These are phyloP conservation scores for Kodamaea ohmeri DNA, from an alignment of 1,139 yeast species.

Conservation along the genomic window DNA sequence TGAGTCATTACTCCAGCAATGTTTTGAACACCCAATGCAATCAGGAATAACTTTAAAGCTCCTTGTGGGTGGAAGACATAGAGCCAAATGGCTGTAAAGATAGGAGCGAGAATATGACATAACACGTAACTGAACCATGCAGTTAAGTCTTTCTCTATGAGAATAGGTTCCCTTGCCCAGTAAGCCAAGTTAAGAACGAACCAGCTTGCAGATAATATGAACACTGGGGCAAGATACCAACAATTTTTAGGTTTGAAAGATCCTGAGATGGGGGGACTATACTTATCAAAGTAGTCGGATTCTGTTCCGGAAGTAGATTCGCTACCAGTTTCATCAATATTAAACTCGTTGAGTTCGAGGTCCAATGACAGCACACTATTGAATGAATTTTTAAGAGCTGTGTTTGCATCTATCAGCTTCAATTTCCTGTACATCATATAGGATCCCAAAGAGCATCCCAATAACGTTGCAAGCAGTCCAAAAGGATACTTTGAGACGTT, in stretches of 20 bases:
- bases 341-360: slow-evolving; percentile 9
- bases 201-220: slow-evolving; percentile 37
- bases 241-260: slow-evolving; percentile 16
- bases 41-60: slow-evolving; percentile 48
- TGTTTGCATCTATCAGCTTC: slow-evolving; percentile 4
- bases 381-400: background rate
- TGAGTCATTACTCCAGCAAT: slow-evolving; percentile 60
- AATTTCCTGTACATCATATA: slow-evolving; percentile 3
- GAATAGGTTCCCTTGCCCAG: slow-evolving; percentile 30
- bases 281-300: slow-evolving; percentile 7
- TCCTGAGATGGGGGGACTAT: background rate
- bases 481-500: slow-evolving; percentile 11
- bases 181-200: slow-evolving; percentile 40
- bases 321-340: slow-evolving; percentile 9
- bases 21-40: slow-evolving; percentile 58
- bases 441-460: slow-evolving; percentile 1
- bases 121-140: slow-evolving; percentile 64
- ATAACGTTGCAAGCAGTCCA: slow-evolving; percentile 7
- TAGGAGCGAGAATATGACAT: slow-evolving; percentile 58
- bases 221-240: slow-evolving; percentile 28
- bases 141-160: slow-evolving; percentile 43
- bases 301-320: background rate
- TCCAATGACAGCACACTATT: background rate
- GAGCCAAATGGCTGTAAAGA: slow-evolving; percentile 59
- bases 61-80: slow-evolving; percentile 70